These are phyloP conservation scores for Phytophthora boehmeriae DNA, from an alignment of 352 stramenopile species.

Conservation along the genomic window DNA sequence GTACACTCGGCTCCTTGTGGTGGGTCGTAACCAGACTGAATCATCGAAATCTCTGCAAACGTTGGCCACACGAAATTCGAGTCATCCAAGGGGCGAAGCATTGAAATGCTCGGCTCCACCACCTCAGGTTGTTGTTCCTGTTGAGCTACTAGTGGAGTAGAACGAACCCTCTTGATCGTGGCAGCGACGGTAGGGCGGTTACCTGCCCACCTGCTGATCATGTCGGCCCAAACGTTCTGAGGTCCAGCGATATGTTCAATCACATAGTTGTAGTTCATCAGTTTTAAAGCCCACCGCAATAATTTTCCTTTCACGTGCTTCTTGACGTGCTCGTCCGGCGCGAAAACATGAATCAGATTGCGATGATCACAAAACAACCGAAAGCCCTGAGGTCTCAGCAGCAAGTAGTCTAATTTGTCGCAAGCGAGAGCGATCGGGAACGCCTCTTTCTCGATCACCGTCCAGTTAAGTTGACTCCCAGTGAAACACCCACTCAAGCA, in stretches of 20 bases:
- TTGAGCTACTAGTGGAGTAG: background rate
- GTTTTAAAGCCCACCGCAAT: too few relatives aligned
- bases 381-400: constrained; percentile 3
- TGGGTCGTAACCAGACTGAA: background rate
- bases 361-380: constrained; percentile 9
- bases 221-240: constrained; percentile 23
- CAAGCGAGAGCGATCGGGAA: constrained; percentile 7
- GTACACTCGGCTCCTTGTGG: background rate
- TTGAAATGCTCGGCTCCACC: too few relatives aligned
- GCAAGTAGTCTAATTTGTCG: constrained; percentile 10
- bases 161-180: background rate
- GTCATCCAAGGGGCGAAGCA: constrained; percentile 9
- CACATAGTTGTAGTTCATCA: constrained; percentile 20
- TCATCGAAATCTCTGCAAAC: constrained; percentile 3
- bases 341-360: constrained; percentile 12
- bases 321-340: constrained; percentile 3
- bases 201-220: constrained; percentile 18
- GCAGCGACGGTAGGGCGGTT: background rate
- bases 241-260: constrained; percentile 9
- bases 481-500: constrained; percentile 1
- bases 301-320: constrained; percentile 13
- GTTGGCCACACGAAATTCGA: too few relatives aligned
- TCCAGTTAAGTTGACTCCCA: too few relatives aligned
- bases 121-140: background rate
- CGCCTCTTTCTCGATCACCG: constrained; percentile 4